Evolutionary conservation across 1,139 yeast species (phyloP).

Genomic region (Nematodospora anomalae): DNA sequence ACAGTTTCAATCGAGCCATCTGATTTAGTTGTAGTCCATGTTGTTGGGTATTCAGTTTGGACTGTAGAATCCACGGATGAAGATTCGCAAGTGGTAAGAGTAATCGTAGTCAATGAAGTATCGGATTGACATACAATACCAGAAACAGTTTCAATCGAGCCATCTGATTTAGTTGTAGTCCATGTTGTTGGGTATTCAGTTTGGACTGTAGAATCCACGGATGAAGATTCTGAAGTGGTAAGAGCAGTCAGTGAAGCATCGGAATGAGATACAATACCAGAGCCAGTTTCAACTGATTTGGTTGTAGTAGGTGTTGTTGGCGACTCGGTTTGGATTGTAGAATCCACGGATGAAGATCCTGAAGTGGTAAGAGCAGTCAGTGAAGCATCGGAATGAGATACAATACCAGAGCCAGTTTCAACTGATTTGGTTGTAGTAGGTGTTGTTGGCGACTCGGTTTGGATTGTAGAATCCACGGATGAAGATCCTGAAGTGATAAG

Average conservation of each 20-base stretch:
- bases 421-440: constrained; percentile 6
- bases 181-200: constrained; percentile 22
- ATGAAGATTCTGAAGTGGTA: constrained; percentile 10
- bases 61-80: constrained; percentile 12
- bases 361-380: constrained; percentile 1
- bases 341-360: too few species aligned
- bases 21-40: constrained; percentile 18
- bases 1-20: constrained; percentile 20
- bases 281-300: constrained; percentile 13
- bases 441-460: constrained; percentile 8
- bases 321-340: constrained; percentile 12
- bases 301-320: constrained; percentile 21
- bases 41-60: constrained; percentile 20
- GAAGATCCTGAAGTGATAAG: constrained; percentile 11
- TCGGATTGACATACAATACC: constrained; percentile 14
- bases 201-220: constrained; percentile 10
- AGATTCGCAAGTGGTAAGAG: too few species aligned
- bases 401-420: constrained; percentile 9
- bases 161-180: constrained; percentile 19
- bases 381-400: constrained; percentile 1
- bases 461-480: constrained; percentile 9
- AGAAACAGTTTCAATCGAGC: constrained; percentile 18
- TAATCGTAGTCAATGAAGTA: constrained; percentile 7
- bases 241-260: constrained; percentile 3
- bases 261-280: constrained; percentile 13